Percentiles rank a stretch among this genome's conserved stretches.
Conservation (phyloP, 2,329 filamentous ascomycete genomes). For the Hymenoscyphus fraxineus region DNA sequence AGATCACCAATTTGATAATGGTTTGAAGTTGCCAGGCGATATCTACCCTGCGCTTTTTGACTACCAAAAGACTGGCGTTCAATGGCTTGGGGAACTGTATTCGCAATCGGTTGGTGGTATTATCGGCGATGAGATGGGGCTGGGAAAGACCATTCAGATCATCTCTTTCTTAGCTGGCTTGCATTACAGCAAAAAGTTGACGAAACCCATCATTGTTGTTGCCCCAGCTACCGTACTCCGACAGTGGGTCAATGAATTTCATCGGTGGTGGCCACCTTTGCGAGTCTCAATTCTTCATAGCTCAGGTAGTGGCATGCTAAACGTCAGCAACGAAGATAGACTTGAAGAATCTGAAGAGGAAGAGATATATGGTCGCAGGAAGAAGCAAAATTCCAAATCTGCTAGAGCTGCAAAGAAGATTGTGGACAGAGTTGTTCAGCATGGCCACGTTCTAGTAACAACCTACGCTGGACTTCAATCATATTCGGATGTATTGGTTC, state of each 20-base stretch:
- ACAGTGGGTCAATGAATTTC: constrained; percentile 98
- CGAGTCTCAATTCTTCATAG: constrained; percentile 93
- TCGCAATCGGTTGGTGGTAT: constrained; percentile 89
- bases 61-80: constrained; percentile 94
- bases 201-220: constrained; percentile 83
- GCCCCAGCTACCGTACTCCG: constrained; percentile 92
- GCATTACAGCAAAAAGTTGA: constrained; percentile 84
- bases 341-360: constrained; percentile 48
- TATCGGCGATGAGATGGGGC: constrained; percentile 94
- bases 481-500: constrained; percentile 77
- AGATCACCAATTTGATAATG: constrained; percentile 69
- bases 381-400: constrained; percentile 46
- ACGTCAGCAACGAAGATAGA: constrained; percentile 62
- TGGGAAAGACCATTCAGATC: constrained; percentile 88
- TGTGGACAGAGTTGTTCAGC: constrained; percentile 72
- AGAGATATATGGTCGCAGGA: constrained; percentile 42
- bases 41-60: constrained; percentile 90
- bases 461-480: constrained; percentile 96
- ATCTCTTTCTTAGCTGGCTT: constrained; percentile 71
- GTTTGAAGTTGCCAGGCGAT: constrained; percentile 81
- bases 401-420: constrained; percentile 73
- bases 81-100: constrained; percentile 93
- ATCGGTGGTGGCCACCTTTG: constrained; percentile 98
- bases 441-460: constrained; percentile 91
- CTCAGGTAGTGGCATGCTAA: constrained; percentile 94